Evolutionary conservation across 2,329 filamentous ascomycete genomes (phyloP), one percentile per base, ranked within the genome.

Genomic region (Phyllosticta paracitricarpa): DNA sequence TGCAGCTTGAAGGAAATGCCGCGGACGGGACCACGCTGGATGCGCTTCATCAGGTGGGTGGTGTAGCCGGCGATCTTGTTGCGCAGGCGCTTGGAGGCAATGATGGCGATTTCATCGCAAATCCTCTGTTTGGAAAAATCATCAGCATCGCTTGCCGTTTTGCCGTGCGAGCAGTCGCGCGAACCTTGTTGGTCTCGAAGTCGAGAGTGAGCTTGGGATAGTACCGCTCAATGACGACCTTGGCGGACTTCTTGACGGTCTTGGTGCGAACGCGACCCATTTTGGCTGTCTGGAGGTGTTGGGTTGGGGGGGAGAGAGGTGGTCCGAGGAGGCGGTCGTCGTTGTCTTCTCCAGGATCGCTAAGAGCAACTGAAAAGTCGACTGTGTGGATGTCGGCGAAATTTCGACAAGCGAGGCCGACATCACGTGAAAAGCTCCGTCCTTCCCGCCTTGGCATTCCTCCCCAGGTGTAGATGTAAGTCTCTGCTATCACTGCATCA

Each of bases 1-100:
- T 99, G 94, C 65, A 99, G 90, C 87, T 99, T 99, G 92, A 99
- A 99, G 81, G 95, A 99, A 82, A 99, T 99, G 84, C 94, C 94
- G 74, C 94, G 95, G 81, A 99, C 94, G 69, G 94, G 94, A 69
- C 94, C 94, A 79, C 94, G 91, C 85, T 97, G 94, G 74, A 99
- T 99, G 81, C 94, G 94, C 88, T 97, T 97, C 95, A 99, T 99
- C 81, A 95, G 79, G 78, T 58, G 61, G 70, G 92, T 97, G 75
- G 92, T 96, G 86, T 95, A 97, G 73, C 92, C 92, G 75, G 92
- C 92, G 83, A 96, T 95, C 90, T 99, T 99, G 89, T 99, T 99
- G 83, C 94, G 88, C 75, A 99, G 89, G 78, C 95, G 88, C 90
- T 99, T 99, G 73, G 89, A 95, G 72, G 94, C 91, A 77, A 99